Evolutionary conservation across 2,329 filamentous ascomycete genomes (phyloP).

Genomic region (Epichloe scottii): DNA sequence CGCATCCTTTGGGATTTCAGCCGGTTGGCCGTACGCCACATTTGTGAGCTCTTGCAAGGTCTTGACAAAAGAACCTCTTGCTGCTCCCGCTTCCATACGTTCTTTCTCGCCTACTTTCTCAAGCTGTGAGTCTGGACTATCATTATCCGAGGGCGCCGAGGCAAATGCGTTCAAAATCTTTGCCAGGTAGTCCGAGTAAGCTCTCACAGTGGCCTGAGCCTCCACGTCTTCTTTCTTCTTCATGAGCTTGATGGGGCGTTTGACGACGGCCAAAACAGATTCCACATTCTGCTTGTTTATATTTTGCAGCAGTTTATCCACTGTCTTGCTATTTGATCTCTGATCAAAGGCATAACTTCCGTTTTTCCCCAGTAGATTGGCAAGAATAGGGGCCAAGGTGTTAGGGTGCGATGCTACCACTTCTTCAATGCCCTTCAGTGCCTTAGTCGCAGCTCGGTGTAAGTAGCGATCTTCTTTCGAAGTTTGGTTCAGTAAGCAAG

Average conservation of each 20-base stretch:
- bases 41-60: slow-evolving; percentile 41
- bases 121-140: neutral
- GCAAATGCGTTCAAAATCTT: slow-evolving; percentile 32
- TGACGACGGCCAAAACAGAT: slow-evolving; percentile 34
- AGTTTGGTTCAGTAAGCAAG: slow-evolving; percentile 72
- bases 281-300: slow-evolving; percentile 45
- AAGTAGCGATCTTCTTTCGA: slow-evolving; percentile 66
- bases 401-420: slow-evolving; percentile 49
- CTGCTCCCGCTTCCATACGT: slow-evolving; percentile 17
- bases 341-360: slow-evolving; percentile 75
- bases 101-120: neutral
- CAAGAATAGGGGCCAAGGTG: slow-evolving; percentile 48
- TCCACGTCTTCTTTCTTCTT: slow-evolving; percentile 15
- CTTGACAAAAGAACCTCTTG: slow-evolving; percentile 17
- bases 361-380: slow-evolving; percentile 54
- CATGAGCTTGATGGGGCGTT: slow-evolving; percentile 26
- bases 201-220: slow-evolving; percentile 26
- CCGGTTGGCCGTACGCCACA: slow-evolving; percentile 40
- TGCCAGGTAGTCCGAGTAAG: slow-evolving; percentile 42
- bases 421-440: slow-evolving; percentile 57
- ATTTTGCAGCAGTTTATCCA: slow-evolving; percentile 59
- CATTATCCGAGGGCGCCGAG: slow-evolving; percentile 4
- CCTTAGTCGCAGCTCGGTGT: slow-evolving; percentile 64
- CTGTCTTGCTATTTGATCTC: slow-evolving; percentile 71
- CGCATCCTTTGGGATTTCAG: slow-evolving; percentile 26